Conservation (phyloP, 768 basidiomycete species). For the Amyloporia xantha region DNA sequence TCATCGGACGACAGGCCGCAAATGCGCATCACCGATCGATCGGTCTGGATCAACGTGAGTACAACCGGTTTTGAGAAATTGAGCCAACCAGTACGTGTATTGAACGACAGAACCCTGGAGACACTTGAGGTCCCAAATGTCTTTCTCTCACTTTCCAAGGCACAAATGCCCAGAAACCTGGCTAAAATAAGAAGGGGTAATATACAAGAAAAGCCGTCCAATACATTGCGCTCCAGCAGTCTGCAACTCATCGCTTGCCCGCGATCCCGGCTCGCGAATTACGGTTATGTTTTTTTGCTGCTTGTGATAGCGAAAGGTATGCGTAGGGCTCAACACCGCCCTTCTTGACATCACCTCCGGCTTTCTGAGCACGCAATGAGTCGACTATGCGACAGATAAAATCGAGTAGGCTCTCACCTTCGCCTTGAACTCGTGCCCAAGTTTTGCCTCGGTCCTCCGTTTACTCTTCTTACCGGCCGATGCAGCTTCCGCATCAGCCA, state of each 20-base stretch:
- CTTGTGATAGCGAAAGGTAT: constrained; percentile 80
- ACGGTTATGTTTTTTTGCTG: constrained; percentile 58
- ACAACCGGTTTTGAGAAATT: too few relatives aligned
- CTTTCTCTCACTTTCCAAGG: background rate
- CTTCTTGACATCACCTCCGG: constrained; percentile 90
- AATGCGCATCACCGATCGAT: too few relatives aligned
- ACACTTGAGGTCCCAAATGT: too few relatives aligned
- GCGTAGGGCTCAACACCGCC: constrained; percentile 87
- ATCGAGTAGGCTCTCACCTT: constrained; percentile 54
- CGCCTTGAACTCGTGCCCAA: constrained; percentile 90
- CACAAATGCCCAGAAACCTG: too few relatives aligned
- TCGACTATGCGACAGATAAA: background rate
- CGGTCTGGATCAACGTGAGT: too few relatives aligned
- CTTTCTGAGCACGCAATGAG: constrained; percentile 52
- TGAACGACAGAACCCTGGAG: too few relatives aligned
- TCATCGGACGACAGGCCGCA: too few relatives aligned
- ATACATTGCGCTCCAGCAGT: background rate
- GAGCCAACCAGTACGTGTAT: too few relatives aligned
- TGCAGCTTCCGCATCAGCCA: constrained; percentile 61
- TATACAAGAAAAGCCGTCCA: too few relatives aligned
- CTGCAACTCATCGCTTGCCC: constrained; percentile 43
- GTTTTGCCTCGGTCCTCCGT: constrained; percentile 46
- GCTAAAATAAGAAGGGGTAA: background rate
- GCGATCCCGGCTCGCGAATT: constrained; percentile 49
- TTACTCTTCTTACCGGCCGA: constrained; percentile 41